Conservation (phyloP, 148 eudicot species). For the Rhododendron molle region DNA sequence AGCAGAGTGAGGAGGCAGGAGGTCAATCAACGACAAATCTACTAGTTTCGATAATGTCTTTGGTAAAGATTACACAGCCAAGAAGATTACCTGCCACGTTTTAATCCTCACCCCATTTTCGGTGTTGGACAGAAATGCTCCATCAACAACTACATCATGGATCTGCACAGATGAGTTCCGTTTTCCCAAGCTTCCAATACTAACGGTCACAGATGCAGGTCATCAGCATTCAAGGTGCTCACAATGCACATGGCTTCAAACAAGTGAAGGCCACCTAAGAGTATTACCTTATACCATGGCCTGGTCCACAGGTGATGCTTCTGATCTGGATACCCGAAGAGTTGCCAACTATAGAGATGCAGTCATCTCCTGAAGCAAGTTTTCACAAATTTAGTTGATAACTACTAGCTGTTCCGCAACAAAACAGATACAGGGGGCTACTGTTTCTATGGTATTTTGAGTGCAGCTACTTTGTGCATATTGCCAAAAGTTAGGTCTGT, state of each 20-base stretch:
- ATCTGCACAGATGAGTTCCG: conserved; percentile 45
- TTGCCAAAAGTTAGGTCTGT: no score
- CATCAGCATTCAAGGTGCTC: neutral
- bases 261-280: neutral
- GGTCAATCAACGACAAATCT: neutral
- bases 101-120: conserved; percentile 87
- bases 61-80: neutral
- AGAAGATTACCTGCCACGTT: conserved; percentile 84
- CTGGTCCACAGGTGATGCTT: conserved; percentile 67
- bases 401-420: neutral
- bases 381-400: neutral
- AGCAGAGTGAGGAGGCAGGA: neutral
- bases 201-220: conserved; percentile 14
- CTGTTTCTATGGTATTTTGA: no score
- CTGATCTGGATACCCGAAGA: conserved; percentile 54
- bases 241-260: neutral
- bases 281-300: conserved; percentile 94
- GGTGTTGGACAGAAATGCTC: conserved; percentile 60
- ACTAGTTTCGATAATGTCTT: neutral
- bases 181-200: conserved; percentile 93
- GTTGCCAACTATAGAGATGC: conserved; percentile 79
- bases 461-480: no score
- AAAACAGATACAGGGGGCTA: no score
- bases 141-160: conserved; percentile 52
- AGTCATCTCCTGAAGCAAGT: conserved; percentile 76